These are phyloP conservation scores for Ustilago lituana DNA, from an alignment of 1,284 basidiomycete species.

Conservation along the genomic window DNA sequence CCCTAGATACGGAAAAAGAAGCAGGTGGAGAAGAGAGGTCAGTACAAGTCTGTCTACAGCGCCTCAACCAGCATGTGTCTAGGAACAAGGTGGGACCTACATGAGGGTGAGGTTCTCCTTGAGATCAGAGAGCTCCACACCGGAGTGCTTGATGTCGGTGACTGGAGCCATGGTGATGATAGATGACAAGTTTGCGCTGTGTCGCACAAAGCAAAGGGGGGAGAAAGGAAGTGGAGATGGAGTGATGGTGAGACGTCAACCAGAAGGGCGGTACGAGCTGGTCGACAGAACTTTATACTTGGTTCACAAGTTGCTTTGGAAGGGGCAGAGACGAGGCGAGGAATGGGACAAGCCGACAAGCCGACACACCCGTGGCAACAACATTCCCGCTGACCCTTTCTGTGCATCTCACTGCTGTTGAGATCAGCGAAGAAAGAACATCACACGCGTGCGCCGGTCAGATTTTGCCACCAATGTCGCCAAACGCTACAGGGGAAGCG, in stretches of 20 bases:
- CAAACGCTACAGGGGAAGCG: neutral
- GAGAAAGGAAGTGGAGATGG: neutral
- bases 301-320: neutral
- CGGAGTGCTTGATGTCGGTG: conserved; percentile 30
- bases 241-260: conserved; percentile 1
- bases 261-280: too few species aligned
- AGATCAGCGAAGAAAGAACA: conserved; percentile 27
- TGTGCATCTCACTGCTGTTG: too few species aligned
- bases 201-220: neutral
- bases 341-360: too few species aligned
- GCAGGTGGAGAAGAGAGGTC: neutral
- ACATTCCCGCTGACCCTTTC: conserved; percentile 13
- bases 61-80: too few species aligned
- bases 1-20: conserved; percentile 22
- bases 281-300: conserved; percentile 15
- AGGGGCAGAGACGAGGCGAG: neutral
- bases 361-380: too few species aligned
- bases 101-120: conserved; percentile 55
- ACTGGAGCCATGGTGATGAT: conserved; percentile 42
- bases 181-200: too few species aligned
- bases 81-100: conserved; percentile 11
- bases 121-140: conserved; percentile 41
- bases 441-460: too few species aligned
- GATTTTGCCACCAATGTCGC: conserved; percentile 19
- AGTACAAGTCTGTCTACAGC: neutral